phyloP scores from a whole-genome alignment of 352 stramenopile genomes.

The Pythium biforme region DNA sequence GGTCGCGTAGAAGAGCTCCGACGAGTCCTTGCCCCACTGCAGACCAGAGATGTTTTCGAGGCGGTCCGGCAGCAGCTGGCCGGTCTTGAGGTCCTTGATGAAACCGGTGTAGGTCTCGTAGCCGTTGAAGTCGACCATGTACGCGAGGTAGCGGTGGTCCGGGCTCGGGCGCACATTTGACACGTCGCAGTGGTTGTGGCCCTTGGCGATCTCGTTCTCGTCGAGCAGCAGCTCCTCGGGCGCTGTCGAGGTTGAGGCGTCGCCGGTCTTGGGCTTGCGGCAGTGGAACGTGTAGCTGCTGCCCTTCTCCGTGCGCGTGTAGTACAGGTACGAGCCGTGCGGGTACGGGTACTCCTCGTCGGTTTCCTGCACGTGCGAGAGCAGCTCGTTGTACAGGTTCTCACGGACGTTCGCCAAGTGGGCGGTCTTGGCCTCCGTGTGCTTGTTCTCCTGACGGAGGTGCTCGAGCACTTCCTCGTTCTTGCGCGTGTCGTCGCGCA shows the following conservation, averaged over 20 bases:
- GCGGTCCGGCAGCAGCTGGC: conserved; percentile 62
- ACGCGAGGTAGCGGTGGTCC: conserved; percentile 91
- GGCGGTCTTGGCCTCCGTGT: conserved; percentile 83
- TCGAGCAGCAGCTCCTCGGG: conserved; percentile 93
- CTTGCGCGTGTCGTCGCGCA: conserved; percentile 92
- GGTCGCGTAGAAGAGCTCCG: conserved; percentile 94
- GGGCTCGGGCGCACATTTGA: conserved; percentile 78
- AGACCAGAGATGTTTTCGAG: conserved; percentile 88
- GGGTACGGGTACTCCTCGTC: conserved; percentile 83
- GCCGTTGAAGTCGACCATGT: conserved; percentile 93
- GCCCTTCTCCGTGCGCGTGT: conserved; percentile 86
- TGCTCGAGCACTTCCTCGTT: conserved; percentile 92
- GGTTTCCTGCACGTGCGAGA: conserved; percentile 89
- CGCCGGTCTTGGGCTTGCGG: conserved; percentile 58
- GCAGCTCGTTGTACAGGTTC: conserved; percentile 93
- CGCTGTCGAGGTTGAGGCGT: conserved; percentile 40
- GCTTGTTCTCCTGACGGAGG: conserved; percentile 92
- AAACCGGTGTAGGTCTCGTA: conserved; percentile 93
- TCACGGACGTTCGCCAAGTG: conserved; percentile 82
- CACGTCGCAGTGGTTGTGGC: conserved; percentile 84
- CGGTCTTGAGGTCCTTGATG: conserved; percentile 84
- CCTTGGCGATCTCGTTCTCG: conserved; percentile 90
- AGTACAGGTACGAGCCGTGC: conserved; percentile 85
- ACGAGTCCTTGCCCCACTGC: conserved; percentile 88
- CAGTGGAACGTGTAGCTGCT: conserved; percentile 81